Conservation (phyloP, 768 basidiomycete species). For the Tubosaeta brunneosetosa region DNA sequence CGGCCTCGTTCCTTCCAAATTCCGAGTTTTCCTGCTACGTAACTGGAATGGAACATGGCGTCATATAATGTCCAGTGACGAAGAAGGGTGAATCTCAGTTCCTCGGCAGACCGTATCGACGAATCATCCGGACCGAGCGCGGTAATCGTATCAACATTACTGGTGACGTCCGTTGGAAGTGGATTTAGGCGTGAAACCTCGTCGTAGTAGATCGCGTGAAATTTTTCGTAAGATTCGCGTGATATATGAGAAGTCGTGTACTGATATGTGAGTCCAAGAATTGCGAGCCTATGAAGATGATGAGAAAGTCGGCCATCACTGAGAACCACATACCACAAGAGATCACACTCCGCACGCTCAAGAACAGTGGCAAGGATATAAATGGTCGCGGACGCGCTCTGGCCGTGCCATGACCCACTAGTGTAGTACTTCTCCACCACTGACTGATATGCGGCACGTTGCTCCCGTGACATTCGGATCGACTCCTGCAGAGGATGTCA, state of each 20-base stretch:
- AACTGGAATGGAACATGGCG: slow-evolving; percentile 96
- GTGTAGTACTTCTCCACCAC: slow-evolving; percentile 78
- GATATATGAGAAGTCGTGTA: slow-evolving; percentile 87
- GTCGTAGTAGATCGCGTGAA: slow-evolving; percentile 76
- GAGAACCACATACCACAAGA: slow-evolving; percentile 66
- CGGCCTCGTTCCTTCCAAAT: slow-evolving; percentile 95
- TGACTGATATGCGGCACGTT: slow-evolving; percentile 58
- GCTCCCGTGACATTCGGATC: slow-evolving; percentile 61
- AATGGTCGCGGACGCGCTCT: slow-evolving; percentile 83
- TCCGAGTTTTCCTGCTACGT: slow-evolving; percentile 90
- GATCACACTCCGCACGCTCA: slow-evolving; percentile 88
- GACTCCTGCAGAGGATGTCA: slow-evolving; percentile 35
- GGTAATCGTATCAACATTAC: slow-evolving; percentile 40
- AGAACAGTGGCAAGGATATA: slow-evolving; percentile 89
- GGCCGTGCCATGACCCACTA: slow-evolving; percentile 81
- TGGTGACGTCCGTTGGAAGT: slow-evolving; percentile 36
- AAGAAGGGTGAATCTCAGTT: slow-evolving; percentile 91
- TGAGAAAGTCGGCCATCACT: not conserved
- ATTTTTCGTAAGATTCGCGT: slow-evolving; percentile 76
- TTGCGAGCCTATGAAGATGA: slow-evolving; percentile 65
- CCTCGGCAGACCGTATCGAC: slow-evolving; percentile 77
- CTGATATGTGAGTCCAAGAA: slow-evolving; percentile 90
- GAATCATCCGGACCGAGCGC: slow-evolving; percentile 77
- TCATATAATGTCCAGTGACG: slow-evolving; percentile 98
- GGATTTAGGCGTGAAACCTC: slow-evolving; percentile 92